phyloP scores from a whole-genome alignment of 176 grass and related monocot genomes.

The Panicum miliaceum region DNA sequence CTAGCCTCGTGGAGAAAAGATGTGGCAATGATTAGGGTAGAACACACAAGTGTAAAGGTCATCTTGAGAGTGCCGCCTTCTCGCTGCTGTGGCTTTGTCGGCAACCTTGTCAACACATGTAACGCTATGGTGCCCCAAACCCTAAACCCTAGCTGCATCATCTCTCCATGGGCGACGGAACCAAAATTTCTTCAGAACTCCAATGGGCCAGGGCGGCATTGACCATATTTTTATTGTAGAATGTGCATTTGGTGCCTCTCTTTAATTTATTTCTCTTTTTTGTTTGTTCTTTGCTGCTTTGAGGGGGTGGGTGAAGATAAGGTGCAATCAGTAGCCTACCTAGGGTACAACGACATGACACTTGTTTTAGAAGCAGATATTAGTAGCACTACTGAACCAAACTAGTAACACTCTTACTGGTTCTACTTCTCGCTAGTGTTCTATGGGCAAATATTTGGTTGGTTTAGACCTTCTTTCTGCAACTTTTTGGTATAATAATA shows the following conservation, averaged over 20 bases:
- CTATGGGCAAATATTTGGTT: conserved; percentile 11
- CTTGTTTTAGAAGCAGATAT: conserved; percentile 30
- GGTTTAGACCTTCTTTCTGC: background rate
- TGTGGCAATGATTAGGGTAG: conserved; percentile 19
- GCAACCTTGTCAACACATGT: conserved; percentile 43
- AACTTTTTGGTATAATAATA: conserved; percentile 24
- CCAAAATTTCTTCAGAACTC: conserved; percentile 8
- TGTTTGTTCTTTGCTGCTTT: background rate
- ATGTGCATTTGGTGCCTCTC: background rate
- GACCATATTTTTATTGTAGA: conserved; percentile 22
- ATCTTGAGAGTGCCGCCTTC: conserved; percentile 41
- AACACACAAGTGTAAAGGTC: conserved; percentile 25
- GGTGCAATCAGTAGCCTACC: conserved; percentile 38
- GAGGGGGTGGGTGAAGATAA: conserved; percentile 34
- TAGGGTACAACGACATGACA: conserved; percentile 35
- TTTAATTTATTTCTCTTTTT: background rate
- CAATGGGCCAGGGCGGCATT: conserved; percentile 25
- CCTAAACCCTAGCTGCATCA: conserved; percentile 6
- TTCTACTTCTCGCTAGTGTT: conserved; percentile 8
- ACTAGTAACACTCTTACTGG: conserved; percentile 12
- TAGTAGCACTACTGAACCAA: background rate
- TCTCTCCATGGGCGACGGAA: background rate
- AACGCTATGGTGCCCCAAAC: conserved; percentile 24
- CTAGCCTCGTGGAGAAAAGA: conserved; percentile 29
- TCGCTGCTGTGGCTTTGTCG: conserved; percentile 29